Conservation (phyloP, 116 monocot genomes). For the Zostera marina region DNA sequence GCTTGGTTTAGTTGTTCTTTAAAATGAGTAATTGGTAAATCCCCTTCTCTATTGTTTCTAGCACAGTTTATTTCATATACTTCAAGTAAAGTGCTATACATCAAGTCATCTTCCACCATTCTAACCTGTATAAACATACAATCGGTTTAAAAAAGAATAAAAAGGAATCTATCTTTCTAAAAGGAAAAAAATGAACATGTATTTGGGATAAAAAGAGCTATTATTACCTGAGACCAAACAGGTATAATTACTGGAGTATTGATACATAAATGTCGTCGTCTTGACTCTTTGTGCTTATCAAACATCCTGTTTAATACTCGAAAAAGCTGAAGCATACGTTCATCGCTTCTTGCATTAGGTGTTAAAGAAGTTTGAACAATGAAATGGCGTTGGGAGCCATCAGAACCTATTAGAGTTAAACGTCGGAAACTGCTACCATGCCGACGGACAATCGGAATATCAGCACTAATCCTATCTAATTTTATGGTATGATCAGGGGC, state of each 20-base stretch:
- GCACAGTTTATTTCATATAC: slow-evolving; percentile 97
- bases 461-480: slow-evolving; percentile 79
- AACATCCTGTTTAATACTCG: slow-evolving; percentile 90
- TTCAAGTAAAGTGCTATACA: slow-evolving; percentile 96
- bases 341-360: slow-evolving; percentile 99
- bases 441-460: slow-evolving; percentile 89
- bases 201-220: neutral
- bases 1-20: slow-evolving; percentile 95
- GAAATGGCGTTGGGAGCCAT: slow-evolving; percentile 97
- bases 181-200: neutral
- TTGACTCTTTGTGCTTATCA: slow-evolving; percentile 96
- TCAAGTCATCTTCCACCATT: slow-evolving; percentile 99
- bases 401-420: slow-evolving; percentile 92
- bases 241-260: slow-evolving; percentile 98
- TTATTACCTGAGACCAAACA: slow-evolving; percentile 91
- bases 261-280: slow-evolving; percentile 70
- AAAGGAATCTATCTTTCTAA: neutral
- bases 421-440: slow-evolving; percentile 97
- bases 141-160: neutral
- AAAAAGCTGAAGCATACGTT: slow-evolving; percentile 89
- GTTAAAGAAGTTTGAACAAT: slow-evolving; percentile 98
- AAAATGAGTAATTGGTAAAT: slow-evolving; percentile 79
- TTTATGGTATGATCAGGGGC: slow-evolving; percentile 98
- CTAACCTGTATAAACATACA: slow-evolving; percentile 47
- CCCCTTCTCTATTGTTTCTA: slow-evolving; percentile 74